Evolutionary conservation across 495 filamentous ascomycete species (phyloP).

Genomic region (Neurospora cerealis): DNA sequence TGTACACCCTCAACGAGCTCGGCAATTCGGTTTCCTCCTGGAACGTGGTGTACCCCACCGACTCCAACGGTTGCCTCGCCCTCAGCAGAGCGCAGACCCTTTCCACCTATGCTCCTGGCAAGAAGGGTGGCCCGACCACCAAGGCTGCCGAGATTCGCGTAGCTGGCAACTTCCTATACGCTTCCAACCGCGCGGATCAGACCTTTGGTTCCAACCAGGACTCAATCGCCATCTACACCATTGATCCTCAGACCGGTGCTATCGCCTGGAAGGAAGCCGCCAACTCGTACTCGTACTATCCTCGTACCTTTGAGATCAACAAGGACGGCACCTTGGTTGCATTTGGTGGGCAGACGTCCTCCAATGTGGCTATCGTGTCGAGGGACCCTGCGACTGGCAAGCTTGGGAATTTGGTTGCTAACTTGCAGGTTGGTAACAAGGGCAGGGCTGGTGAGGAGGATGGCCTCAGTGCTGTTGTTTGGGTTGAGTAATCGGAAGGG

Average conservation of each 20-base stretch:
- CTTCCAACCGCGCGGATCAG: conserved; percentile 34
- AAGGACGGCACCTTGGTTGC: conserved; percentile 51
- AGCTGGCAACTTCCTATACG: conserved; percentile 31
- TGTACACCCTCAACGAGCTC: conserved; percentile 40
- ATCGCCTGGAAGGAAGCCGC: conserved; percentile 29
- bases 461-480: conserved; percentile 34
- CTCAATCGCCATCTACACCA: conserved; percentile 30
- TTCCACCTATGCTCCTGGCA: conserved; percentile 26
- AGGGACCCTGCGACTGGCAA: conserved; percentile 45
- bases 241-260: conserved; percentile 20
- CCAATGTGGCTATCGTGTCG: conserved; percentile 50
- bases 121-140: conserved; percentile 23
- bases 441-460: conserved; percentile 35
- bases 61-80: conserved; percentile 18
- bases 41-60: conserved; percentile 26
- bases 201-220: conserved; percentile 31
- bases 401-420: conserved; percentile 40
- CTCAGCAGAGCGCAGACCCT: conserved; percentile 28
- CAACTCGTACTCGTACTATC: conserved; percentile 35
- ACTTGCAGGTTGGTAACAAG: conserved; percentile 27
- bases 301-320: conserved; percentile 54
- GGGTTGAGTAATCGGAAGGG: conserved; percentile 28
- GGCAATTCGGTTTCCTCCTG: conserved; percentile 37
- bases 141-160: conserved; percentile 37
- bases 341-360: conserved; percentile 52